A percentile compares a stretch with the other conserved stretches of the same genome.
Conservation (phyloP, 139 green algal genomes). For the Bryopsis sp. region DNA sequence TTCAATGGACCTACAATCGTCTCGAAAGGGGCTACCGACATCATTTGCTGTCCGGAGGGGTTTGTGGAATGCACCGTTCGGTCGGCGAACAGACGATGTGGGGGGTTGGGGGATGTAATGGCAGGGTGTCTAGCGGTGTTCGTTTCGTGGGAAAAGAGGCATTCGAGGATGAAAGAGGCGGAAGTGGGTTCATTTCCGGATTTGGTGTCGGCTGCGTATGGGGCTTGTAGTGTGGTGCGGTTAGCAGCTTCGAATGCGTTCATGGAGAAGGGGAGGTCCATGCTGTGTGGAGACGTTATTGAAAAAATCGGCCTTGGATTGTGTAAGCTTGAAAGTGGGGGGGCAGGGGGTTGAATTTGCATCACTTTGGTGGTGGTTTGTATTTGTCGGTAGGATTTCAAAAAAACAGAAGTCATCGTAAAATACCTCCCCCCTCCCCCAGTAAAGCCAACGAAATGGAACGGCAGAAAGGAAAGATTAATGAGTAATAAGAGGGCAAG, state of each 20-base stretch:
- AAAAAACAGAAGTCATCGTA: too few relatives aligned
- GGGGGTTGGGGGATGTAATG: constrained; percentile 58
- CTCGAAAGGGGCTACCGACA: constrained; percentile 36
- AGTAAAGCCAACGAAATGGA: too few relatives aligned
- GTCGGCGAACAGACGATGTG: constrained; percentile 38
- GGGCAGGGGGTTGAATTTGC: too few relatives aligned
- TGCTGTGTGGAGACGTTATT: constrained; percentile 37
- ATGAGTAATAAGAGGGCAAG: too few relatives aligned
- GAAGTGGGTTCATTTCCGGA: background rate
- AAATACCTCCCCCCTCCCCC: too few relatives aligned
- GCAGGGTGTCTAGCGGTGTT: constrained; percentile 29
- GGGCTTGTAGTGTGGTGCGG: constrained; percentile 28
- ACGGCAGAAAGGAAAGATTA: too few relatives aligned
- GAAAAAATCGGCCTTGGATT: background rate
- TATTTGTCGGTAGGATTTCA: too few relatives aligned
- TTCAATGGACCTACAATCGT: constrained; percentile 36
- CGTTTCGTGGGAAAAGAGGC: constrained; percentile 14
- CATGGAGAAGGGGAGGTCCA: constrained; percentile 20
- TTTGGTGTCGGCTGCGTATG: constrained; percentile 28
- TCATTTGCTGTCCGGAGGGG: constrained; percentile 29
- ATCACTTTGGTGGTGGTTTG: too few relatives aligned
- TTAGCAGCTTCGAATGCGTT: constrained; percentile 26
- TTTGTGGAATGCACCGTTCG: constrained; percentile 20
- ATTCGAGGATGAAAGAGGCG: background rate
- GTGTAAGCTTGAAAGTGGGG: too few relatives aligned